phyloP scores from a whole-genome alignment of 176 grass and related monocot species.

The Panicum miliaceum region DNA sequence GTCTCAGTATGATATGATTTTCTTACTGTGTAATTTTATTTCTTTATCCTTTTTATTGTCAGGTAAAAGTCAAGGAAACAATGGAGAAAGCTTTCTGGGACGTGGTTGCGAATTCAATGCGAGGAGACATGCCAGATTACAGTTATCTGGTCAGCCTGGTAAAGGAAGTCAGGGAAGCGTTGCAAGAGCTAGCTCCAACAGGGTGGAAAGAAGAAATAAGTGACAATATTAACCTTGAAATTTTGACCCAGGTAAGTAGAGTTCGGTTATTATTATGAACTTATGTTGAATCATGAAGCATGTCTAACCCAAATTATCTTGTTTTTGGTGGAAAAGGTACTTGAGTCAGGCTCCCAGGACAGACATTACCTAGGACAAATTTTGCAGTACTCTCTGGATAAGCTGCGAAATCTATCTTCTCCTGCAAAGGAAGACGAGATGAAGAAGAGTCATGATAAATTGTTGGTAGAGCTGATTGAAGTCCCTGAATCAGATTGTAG shows the following conservation, averaged over 20 bases:
- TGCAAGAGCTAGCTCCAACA: slow-evolving; percentile 74
- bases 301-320: slow-evolving; percentile 24
- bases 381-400: slow-evolving; percentile 74
- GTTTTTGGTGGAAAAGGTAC: slow-evolving; percentile 64
- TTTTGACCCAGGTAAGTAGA: slow-evolving; percentile 74
- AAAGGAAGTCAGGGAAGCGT: slow-evolving; percentile 86
- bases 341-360: slow-evolving; percentile 59
- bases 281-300: slow-evolving; percentile 12
- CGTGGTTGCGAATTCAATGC: slow-evolving; percentile 61
- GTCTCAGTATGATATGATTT: neutral
- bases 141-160: slow-evolving; percentile 69
- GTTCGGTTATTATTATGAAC: slow-evolving; percentile 13
- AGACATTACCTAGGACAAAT: slow-evolving; percentile 75
- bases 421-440: slow-evolving; percentile 72
- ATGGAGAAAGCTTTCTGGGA: slow-evolving; percentile 99
- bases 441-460: slow-evolving; percentile 71
- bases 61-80: slow-evolving; percentile 75
- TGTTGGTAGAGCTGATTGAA: slow-evolving; percentile 65
- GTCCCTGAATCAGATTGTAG: slow-evolving; percentile 54
- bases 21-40: slow-evolving; percentile 9
- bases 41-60: slow-evolving; percentile 28
- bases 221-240: slow-evolving; percentile 81
- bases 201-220: slow-evolving; percentile 77
- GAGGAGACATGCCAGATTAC: slow-evolving; percentile 78
- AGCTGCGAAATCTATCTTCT: slow-evolving; percentile 65